phyloP scores from a whole-genome alignment of 805 yeast species.

The Komagataella phaffii region DNA sequence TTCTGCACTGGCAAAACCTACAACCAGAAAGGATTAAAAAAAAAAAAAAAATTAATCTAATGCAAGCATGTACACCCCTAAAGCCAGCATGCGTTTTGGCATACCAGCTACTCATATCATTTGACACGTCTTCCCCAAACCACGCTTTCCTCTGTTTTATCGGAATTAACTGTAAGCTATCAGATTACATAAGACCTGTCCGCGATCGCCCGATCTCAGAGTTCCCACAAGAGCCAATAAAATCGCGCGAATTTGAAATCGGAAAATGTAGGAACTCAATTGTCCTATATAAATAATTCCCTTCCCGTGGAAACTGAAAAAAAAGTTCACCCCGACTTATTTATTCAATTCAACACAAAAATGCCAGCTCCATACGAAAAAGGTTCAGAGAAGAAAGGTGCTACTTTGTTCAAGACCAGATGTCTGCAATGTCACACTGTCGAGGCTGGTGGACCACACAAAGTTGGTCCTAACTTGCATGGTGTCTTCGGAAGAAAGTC shows the following conservation, averaged over 20 bases:
- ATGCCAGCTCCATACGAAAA: conserved; percentile 30
- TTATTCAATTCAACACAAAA: not conserved
- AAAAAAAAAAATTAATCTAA: too few species aligned
- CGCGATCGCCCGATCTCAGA: not conserved
- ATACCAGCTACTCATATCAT: not conserved
- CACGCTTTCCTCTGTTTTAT: not conserved
- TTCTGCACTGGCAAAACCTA: not conserved
- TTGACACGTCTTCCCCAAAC: not conserved
- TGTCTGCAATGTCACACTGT: conserved; percentile 98
- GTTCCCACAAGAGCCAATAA: not conserved
- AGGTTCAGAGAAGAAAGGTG: conserved; percentile 88
- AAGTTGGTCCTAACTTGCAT: conserved; percentile 97
- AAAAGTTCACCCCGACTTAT: not conserved
- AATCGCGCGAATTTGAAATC: not conserved
- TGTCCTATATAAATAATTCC: not conserved
- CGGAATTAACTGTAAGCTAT: not conserved
- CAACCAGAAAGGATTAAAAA: not conserved
- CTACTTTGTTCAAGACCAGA: conserved; percentile 96
- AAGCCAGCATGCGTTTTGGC: not conserved
- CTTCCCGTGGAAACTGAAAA: not conserved
- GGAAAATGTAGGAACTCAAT: not conserved
- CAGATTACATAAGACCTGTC: not conserved
- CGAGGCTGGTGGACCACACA: conserved; percentile 92
- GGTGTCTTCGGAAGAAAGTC: conserved; percentile 90
- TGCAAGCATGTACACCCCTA: not conserved